A percentile compares a stretch with the other conserved stretches of the same genome.
Conservation (phyloP, 2,329 filamentous ascomycete species). For the Verticillium nubilum region DNA sequence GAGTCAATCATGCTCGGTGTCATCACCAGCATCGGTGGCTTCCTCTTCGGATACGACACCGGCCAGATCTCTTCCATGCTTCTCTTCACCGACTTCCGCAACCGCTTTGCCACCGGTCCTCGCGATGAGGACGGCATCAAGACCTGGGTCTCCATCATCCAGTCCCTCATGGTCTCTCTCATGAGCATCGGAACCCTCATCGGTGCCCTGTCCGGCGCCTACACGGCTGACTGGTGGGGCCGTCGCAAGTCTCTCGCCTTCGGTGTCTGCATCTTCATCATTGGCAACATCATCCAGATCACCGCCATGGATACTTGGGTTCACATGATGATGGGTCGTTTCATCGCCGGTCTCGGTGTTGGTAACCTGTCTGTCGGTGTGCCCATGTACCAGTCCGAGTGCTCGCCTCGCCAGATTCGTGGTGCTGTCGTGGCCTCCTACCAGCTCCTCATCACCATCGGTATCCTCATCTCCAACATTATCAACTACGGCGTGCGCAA, state of each 20-base stretch:
- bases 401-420: conserved; percentile 55
- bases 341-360: conserved; percentile 62
- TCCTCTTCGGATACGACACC: conserved; percentile 60
- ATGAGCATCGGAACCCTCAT: conserved; percentile 50
- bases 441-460: conserved; percentile 68
- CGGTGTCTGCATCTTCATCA: conserved; percentile 50
- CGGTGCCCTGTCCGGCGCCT: conserved; percentile 47
- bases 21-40: conserved; percentile 53
- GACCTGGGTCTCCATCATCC: conserved; percentile 33
- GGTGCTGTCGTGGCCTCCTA: conserved; percentile 64
- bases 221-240: conserved; percentile 52
- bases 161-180: conserved; percentile 50
- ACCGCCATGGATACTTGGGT: conserved; percentile 54
- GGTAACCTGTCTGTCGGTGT: conserved; percentile 61
- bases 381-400: conserved; percentile 64
- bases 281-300: conserved; percentile 64
- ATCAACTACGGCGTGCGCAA: conserved; percentile 47
- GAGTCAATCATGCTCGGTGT: conserved; percentile 39
- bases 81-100: conserved; percentile 45
- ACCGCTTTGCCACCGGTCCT: conserved; percentile 45
- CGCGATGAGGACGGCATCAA: conserved; percentile 28
- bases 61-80: conserved; percentile 52
- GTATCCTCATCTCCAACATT: conserved; percentile 54
- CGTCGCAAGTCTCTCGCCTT: conserved; percentile 49
- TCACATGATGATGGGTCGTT: conserved; percentile 60